phyloP scores from a whole-genome alignment of 2,329 filamentous ascomycete genomes.

The Claviceps sp. region DNA sequence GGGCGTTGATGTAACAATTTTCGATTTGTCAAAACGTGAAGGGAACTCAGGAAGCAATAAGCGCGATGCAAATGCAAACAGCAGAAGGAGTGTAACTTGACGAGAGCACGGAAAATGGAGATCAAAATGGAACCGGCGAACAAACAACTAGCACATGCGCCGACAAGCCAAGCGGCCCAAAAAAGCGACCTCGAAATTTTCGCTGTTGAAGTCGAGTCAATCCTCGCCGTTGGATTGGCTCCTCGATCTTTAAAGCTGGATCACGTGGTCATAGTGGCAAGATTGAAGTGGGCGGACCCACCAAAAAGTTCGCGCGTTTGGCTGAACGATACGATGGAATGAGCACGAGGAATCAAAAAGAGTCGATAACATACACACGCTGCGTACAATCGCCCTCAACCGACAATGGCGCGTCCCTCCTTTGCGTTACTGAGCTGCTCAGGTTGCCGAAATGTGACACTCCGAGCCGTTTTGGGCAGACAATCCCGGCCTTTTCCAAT shows the following conservation, averaged over 20 bases:
- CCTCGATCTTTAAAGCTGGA: background rate
- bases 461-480: constrained; percentile 16
- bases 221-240: constrained; percentile 1
- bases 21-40: constrained; percentile 13
- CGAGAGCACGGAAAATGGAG: background rate
- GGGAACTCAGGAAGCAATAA: background rate
- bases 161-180: constrained; percentile 3
- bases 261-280: constrained; percentile 7
- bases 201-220: constrained; percentile 3
- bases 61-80: background rate
- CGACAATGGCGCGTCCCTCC: constrained; percentile 19
- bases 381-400: background rate
- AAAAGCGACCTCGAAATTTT: constrained; percentile 16
- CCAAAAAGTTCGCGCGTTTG: background rate
- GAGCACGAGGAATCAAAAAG: background rate
- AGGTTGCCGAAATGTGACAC: constrained; percentile 17
- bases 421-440: constrained; percentile 17
- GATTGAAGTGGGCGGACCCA: background rate
- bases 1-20: background rate
- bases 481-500: constrained; percentile 12
- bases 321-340: too few species aligned
- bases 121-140: background rate
- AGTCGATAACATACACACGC: background rate
- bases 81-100: constrained; percentile 2
- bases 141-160: background rate